Conservation (phyloP, 2,329 filamentous ascomycete genomes). For the Neopestalotiopsis sp. region DNA sequence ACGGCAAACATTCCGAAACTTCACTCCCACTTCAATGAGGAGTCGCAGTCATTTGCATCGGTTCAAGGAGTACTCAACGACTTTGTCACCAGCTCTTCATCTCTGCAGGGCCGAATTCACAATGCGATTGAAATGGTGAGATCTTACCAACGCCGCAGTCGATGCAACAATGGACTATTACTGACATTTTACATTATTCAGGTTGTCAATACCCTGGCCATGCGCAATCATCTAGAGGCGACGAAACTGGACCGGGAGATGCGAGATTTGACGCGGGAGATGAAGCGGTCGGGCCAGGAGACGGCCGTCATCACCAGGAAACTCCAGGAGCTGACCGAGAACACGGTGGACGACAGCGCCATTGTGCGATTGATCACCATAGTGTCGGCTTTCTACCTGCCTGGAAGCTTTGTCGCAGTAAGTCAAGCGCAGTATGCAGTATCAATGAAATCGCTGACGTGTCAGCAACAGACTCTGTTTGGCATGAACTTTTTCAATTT, state of each 20-base stretch:
- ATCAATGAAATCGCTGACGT: not conserved
- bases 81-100: not conserved
- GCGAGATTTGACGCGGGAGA: conserved; percentile 22
- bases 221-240: conserved; percentile 27
- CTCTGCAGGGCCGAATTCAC: not conserved
- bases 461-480: conserved; percentile 19
- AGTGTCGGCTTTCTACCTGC: conserved; percentile 32
- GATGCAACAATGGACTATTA: too few relatives aligned
- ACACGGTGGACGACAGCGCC: conserved; percentile 31
- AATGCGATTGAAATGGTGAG: conserved; percentile 13
- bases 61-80: not conserved
- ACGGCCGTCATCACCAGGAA: conserved; percentile 26
- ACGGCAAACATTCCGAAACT: too few relatives aligned
- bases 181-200: not conserved
- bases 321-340: conserved; percentile 29
- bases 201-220: not conserved
- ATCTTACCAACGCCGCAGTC: not conserved
- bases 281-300: conserved; percentile 23
- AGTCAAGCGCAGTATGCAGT: not conserved
- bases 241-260: conserved; percentile 12
- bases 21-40: too few relatives aligned
- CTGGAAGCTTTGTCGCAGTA: conserved; percentile 31
- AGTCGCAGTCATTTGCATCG: too few relatives aligned
- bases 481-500: conserved; percentile 29
- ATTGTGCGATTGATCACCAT: conserved; percentile 34